Conservation (phyloP, 2,329 filamentous ascomycete species). For the Epichloe uncinata region DNA sequence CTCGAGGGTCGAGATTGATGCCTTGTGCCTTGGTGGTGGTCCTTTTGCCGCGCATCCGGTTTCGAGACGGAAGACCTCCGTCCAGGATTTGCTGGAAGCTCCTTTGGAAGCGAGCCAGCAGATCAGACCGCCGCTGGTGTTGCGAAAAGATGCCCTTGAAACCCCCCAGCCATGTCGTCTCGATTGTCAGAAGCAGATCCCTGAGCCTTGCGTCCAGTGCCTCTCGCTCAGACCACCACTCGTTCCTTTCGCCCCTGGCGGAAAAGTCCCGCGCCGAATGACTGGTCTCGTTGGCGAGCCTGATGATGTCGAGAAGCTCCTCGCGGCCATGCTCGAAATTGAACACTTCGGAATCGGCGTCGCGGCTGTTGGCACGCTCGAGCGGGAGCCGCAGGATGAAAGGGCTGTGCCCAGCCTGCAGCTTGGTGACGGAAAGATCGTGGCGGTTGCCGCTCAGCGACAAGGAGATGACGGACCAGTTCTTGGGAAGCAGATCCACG, state of each 20-base stretch:
- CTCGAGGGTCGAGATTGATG: conserved; percentile 43
- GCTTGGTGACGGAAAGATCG: conserved; percentile 81
- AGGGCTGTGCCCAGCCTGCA: conserved; percentile 60
- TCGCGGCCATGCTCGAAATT: conserved; percentile 66
- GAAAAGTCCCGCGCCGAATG: conserved; percentile 59
- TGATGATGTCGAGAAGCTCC: conserved; percentile 74
- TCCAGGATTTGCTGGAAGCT: conserved; percentile 69
- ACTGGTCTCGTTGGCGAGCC: conserved; percentile 69
- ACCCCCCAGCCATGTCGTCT: conserved; percentile 87
- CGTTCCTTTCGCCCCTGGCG: conserved; percentile 59
- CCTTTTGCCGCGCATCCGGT: conserved; percentile 43
- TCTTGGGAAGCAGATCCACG: conserved; percentile 67
- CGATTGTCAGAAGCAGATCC: conserved; percentile 70
- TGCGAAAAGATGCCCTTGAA: conserved; percentile 92
- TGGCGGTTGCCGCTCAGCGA: conserved; percentile 69
- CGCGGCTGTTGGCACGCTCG: conserved; percentile 66
- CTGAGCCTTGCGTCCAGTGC: conserved; percentile 64
- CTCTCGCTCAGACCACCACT: conserved; percentile 85
- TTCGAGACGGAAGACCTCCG: conserved; percentile 73
- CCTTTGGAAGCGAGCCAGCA: conserved; percentile 63
- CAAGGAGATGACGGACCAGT: conserved; percentile 79
- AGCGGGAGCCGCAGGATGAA: conserved; percentile 82
- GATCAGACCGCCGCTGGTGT: conserved; percentile 44
- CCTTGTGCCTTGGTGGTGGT: conserved; percentile 30
- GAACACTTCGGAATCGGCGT: conserved; percentile 66